phyloP scores from a whole-genome alignment of 2,329 filamentous ascomycete species.

The Alternaria gansuensis region DNA sequence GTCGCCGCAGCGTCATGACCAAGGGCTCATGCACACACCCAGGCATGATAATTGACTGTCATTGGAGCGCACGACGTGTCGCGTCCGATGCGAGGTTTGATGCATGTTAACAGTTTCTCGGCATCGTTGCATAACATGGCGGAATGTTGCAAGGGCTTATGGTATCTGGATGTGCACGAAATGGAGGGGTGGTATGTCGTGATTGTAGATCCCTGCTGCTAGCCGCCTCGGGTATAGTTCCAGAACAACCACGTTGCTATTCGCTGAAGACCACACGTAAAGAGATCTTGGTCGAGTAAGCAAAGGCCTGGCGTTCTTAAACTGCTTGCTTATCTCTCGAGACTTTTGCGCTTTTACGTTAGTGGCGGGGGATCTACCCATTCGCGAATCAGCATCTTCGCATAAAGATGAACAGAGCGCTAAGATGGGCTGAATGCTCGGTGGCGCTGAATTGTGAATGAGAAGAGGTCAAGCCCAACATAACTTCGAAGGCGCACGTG shows the following conservation, averaged over 20 bases:
- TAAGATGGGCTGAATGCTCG: neutral
- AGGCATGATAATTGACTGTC: constrained; percentile 8
- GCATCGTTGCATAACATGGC: constrained; percentile 10
- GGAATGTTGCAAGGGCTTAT: constrained; percentile 13
- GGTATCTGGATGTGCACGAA: constrained; percentile 31
- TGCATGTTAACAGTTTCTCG: constrained; percentile 8
- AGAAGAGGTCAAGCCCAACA: neutral
- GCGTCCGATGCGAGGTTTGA: constrained; percentile 19
- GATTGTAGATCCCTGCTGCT: constrained; percentile 37
- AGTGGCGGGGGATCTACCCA: neutral
- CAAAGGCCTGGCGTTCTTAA: neutral
- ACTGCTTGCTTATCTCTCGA: neutral
- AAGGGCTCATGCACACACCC: constrained; percentile 11
- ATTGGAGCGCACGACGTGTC: constrained; percentile 30
- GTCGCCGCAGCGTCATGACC: constrained; percentile 19
- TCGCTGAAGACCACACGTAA: neutral
- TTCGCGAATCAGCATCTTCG: neutral
- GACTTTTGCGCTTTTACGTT: neutral
- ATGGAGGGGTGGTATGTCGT: constrained; percentile 50
- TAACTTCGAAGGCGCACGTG: neutral
- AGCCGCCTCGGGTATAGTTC: constrained; percentile 9
- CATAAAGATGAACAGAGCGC: neutral
- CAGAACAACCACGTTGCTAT: neutral
- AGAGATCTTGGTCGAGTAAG: neutral
- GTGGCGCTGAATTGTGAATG: neutral